These are phyloP conservation scores for Crassisporium funariophilum DNA, from an alignment of 768 basidiomycete species.

Conservation along the genomic window DNA sequence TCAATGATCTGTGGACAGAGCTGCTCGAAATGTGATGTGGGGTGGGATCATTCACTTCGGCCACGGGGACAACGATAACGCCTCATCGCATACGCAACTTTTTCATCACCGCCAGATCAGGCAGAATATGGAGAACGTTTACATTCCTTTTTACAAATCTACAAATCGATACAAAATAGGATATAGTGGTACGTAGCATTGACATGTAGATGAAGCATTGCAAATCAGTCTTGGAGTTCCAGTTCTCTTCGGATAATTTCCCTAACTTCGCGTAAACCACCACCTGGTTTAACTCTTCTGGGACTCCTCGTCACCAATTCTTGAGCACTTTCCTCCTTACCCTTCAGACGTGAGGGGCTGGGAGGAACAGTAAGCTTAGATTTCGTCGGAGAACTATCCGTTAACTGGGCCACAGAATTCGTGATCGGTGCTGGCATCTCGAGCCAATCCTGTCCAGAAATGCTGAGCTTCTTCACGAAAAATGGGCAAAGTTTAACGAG, in stretches of 20 bases:
- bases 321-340: slow-evolving; percentile 59
- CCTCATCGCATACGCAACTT: slow-evolving; percentile 4
- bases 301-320: slow-evolving; percentile 73
- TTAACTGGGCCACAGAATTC: slow-evolving; percentile 17
- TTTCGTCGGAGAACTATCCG: slow-evolving; percentile 44
- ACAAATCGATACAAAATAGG: slow-evolving; percentile 23
- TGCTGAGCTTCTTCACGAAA: slow-evolving; percentile 67
- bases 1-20: slow-evolving; percentile 49
- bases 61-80: neutral
- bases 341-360: slow-evolving; percentile 51
- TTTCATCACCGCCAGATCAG: neutral
- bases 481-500: slow-evolving; percentile 76
- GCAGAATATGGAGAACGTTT: neutral
- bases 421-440: slow-evolving; percentile 58
- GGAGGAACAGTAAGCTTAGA: slow-evolving; percentile 35
- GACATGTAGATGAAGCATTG: slow-evolving; percentile 33
- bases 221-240: slow-evolving; percentile 62
- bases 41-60: slow-evolving; percentile 2
- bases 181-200: slow-evolving; percentile 22
- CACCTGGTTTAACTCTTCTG: slow-evolving; percentile 63
- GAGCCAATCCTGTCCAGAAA: slow-evolving; percentile 60
- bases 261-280: slow-evolving; percentile 76
- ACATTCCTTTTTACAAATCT: slow-evolving; percentile 14
- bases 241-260: slow-evolving; percentile 82
- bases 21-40: slow-evolving; percentile 26